Evolutionary conservation across 2,329 filamentous ascomycete species (phyloP).

Genomic region (Diplodia mutila): DNA sequence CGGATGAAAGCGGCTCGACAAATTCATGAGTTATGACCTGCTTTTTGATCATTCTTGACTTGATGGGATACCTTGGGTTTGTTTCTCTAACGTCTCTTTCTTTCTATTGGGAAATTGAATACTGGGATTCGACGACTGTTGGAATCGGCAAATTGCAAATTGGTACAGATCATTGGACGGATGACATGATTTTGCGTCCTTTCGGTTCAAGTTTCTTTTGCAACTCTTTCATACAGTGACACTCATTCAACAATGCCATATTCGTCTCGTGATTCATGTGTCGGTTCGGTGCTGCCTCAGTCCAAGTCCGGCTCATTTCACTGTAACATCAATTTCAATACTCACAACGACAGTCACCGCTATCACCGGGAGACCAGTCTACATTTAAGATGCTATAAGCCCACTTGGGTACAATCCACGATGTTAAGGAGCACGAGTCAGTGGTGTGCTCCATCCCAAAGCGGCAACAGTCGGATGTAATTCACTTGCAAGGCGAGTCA

Average conservation of each 20-base stretch:
- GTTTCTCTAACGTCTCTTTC: not conserved
- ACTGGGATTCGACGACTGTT: not conserved
- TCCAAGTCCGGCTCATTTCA: not conserved
- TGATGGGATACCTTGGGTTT: conserved; percentile 10
- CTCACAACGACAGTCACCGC: no score
- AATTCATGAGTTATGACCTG: conserved; percentile 6
- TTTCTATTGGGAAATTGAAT: not conserved
- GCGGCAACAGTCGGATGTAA: no score
- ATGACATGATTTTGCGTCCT: not conserved
- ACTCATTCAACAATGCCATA: not conserved
- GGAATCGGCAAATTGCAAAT: conserved; percentile 6
- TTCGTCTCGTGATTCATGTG: not conserved
- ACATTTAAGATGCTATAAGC: no score
- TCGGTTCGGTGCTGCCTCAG: not conserved
- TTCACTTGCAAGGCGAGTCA: no score
- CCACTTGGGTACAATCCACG: no score
- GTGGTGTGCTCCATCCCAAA: no score
- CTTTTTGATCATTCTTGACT: conserved; percentile 3
- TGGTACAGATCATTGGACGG: not conserved
- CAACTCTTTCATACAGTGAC: not conserved
- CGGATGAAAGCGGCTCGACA: not conserved
- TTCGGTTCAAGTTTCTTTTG: no score
- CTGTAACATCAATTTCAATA: no score
- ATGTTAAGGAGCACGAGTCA: no score
- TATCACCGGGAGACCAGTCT: no score